Percentiles rank a stretch among this genome's conserved stretches.
phyloP scores from a whole-genome alignment of 805 yeast genomes.

The Barnettozyma pratensis region DNA sequence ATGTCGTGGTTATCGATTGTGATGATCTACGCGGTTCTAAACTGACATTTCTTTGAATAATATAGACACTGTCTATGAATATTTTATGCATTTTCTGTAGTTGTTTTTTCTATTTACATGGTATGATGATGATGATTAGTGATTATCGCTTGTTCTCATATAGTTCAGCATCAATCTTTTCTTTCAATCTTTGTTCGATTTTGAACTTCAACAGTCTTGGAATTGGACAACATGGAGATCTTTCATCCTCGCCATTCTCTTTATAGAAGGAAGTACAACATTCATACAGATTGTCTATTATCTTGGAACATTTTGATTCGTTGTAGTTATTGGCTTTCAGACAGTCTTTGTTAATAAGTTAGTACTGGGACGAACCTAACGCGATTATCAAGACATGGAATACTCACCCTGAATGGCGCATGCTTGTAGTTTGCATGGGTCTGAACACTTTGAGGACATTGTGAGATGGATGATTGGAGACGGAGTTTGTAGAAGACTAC shows the following conservation, averaged over 20 bases:
- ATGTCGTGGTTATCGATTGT: slow-evolving; percentile 33
- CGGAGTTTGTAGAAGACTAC: too few species aligned
- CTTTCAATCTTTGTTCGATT: slow-evolving; percentile 56
- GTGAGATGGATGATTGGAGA: too few species aligned
- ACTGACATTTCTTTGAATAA: slow-evolving; percentile 42
- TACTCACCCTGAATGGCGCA: slow-evolving; percentile 70
- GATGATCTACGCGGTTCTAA: slow-evolving; percentile 69
- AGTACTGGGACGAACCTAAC: background rate
- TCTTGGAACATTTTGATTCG: slow-evolving; percentile 67
- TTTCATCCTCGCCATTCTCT: slow-evolving; percentile 51
- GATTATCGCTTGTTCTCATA: slow-evolving; percentile 17
- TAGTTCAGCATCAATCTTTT: slow-evolving; percentile 54
- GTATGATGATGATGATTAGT: background rate
- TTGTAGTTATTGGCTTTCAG: slow-evolving; percentile 54
- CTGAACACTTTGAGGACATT: slow-evolving; percentile 8
- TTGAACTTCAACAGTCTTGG: slow-evolving; percentile 58
- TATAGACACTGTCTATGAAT: background rate
- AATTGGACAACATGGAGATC: slow-evolving; percentile 75
- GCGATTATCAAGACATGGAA: background rate
- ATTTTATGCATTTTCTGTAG: too few species aligned
- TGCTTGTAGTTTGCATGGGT: slow-evolving; percentile 71
- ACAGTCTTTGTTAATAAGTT: slow-evolving; percentile 42
- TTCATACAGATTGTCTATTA: slow-evolving; percentile 64
- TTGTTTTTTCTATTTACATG: too few species aligned
- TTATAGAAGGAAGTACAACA: slow-evolving; percentile 71